These are phyloP conservation scores for Coemansia sp. DNA, from an alignment of 192 early-diverging fungal genomes.

Conservation along the genomic window DNA sequence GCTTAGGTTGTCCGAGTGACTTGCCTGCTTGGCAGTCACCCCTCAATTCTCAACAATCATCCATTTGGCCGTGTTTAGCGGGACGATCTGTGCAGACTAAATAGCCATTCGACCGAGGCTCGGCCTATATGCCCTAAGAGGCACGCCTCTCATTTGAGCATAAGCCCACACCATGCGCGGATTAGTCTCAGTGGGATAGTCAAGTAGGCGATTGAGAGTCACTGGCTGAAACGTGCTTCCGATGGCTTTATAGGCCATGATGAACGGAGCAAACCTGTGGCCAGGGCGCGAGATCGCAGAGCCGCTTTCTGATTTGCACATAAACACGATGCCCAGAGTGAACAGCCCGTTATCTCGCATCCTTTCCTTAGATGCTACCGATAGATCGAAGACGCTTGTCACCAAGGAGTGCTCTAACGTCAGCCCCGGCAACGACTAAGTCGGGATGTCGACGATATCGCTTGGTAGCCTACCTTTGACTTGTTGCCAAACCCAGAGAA, in stretches of 20 bases:
- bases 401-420: too few species aligned
- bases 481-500: too few species aligned
- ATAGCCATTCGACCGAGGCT: too few species aligned
- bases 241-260: background rate
- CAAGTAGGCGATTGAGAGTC: background rate
- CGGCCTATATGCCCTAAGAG: background rate
- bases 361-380: too few species aligned
- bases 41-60: too few species aligned
- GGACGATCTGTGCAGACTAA: too few species aligned
- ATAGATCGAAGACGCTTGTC: too few species aligned
- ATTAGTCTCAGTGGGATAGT: background rate
- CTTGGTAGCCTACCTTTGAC: too few species aligned
- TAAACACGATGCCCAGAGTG: background rate
- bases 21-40: too few species aligned
- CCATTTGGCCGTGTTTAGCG: background rate
- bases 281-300: background rate
- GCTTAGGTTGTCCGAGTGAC: too few species aligned
- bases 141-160: background rate
- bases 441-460: too few species aligned
- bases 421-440: too few species aligned
- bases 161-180: background rate
- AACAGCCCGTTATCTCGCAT: background rate
- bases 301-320: background rate
- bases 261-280: background rate
- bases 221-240: background rate